These are phyloP conservation scores for Neonectria ditissima DNA, from an alignment of 2,329 filamentous ascomycete genomes.

Conservation along the genomic window DNA sequence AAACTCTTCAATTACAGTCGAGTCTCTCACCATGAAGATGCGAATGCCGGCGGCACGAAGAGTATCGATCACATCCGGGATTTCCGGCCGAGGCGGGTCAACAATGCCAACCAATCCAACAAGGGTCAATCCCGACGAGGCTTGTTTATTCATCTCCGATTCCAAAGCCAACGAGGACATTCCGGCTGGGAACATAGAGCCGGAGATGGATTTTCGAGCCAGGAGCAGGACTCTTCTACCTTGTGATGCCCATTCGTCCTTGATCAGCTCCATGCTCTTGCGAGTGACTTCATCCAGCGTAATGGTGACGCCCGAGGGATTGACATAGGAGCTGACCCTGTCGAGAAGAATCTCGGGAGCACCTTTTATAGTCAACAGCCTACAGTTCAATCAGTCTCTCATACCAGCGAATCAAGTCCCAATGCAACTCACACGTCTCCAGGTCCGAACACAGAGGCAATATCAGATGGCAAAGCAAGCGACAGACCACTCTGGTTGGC, in stretches of 20 bases:
- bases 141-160: conserved; percentile 67
- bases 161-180: conserved; percentile 55
- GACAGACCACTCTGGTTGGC: conserved; percentile 54
- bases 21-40: conserved; percentile 75
- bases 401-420: no score
- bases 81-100: conserved; percentile 81
- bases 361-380: conserved; percentile 80
- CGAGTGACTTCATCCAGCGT: conserved; percentile 58
- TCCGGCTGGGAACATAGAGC: conserved; percentile 52
- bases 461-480: conserved; percentile 35
- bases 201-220: conserved; percentile 68
- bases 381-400: conserved; percentile 36
- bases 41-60: conserved; percentile 77
- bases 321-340: conserved; percentile 69
- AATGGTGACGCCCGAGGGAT: conserved; percentile 64
- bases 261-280: conserved; percentile 67
- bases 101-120: conserved; percentile 82
- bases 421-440: conserved; percentile 24
- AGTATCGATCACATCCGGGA: conserved; percentile 73
- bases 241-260: conserved; percentile 76
- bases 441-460: conserved; percentile 13
- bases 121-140: conserved; percentile 71
- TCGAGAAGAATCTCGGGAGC: conserved; percentile 79
- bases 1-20: background rate
- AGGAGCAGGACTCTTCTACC: conserved; percentile 76